A percentile compares a stretch with the other conserved stretches of the same genome.
These are phyloP conservation scores for Leucosporidium yakuticum DNA, from an alignment of 768 basidiomycete species.

Conservation along the genomic window DNA sequence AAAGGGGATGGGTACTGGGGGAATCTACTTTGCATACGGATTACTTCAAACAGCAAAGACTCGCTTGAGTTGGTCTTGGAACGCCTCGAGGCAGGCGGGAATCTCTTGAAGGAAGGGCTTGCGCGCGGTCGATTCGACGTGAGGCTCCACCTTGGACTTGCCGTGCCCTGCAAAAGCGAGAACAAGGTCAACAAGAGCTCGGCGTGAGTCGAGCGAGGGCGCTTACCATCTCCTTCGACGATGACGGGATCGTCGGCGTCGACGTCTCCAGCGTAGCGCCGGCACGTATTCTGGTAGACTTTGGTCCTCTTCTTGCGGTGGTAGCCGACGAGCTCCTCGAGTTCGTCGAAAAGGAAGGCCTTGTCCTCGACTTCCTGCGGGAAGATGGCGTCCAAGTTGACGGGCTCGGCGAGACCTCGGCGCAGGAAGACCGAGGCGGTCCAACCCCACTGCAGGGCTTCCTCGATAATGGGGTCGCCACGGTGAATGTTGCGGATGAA, in stretches of 20 bases:
- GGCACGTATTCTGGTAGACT: slow-evolving; percentile 5
- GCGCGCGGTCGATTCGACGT: slow-evolving; percentile 5
- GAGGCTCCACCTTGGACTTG: slow-evolving; percentile 11
- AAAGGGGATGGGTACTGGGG: too few species aligned
- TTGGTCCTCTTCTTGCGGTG: slow-evolving; percentile 16
- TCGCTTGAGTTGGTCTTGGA: slow-evolving; percentile 18
- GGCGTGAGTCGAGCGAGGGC: neutral
- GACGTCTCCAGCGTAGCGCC: slow-evolving; percentile 18
- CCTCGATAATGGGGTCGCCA: slow-evolving; percentile 27
- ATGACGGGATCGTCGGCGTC: slow-evolving; percentile 30
- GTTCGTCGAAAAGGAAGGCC: slow-evolving; percentile 27
- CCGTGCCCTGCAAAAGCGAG: neutral
- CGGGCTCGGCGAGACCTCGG: slow-evolving; percentile 20
- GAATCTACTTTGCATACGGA: too few species aligned
- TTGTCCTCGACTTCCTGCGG: slow-evolving; percentile 10
- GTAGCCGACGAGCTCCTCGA: slow-evolving; percentile 22
- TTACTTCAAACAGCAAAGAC: slow-evolving; percentile 18
- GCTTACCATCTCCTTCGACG: slow-evolving; percentile 28
- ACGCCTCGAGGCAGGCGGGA: slow-evolving; percentile 5
- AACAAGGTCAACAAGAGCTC: neutral
- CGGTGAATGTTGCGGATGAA: slow-evolving; percentile 24
- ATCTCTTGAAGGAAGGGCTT: slow-evolving; percentile 8
- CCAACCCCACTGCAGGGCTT: slow-evolving; percentile 30
- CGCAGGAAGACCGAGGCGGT: slow-evolving; percentile 28
- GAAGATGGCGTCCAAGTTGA: slow-evolving; percentile 27